Evolutionary conservation across 1,139 yeast genomes (phyloP), one percentile per base, ranked within the genome.

Genomic region (Suzukiozyma palmioleophila): DNA sequence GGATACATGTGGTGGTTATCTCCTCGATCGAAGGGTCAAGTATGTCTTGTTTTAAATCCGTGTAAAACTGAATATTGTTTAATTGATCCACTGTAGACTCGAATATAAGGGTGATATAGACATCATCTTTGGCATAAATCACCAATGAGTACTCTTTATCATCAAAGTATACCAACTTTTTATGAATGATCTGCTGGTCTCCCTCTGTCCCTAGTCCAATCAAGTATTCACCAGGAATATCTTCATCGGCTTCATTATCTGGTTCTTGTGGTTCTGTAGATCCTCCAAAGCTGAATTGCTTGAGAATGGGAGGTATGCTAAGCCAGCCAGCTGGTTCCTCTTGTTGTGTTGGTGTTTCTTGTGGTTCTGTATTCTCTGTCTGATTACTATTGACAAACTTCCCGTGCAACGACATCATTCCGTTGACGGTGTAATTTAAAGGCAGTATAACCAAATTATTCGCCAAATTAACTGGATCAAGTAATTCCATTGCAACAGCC

Each of bases 391-490:
- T 26, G 8, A 32, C 34, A 28, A 40, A 29, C 24, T 30, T 42
- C 11, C 39, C 41, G 6, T 52, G 46, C 12, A 57, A 34, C 21
- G 50, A 58, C 43, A 51, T 55, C 54, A 69, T 57, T 26, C 66
- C 65, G 38, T 57, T 64, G 38, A 69, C 56, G 0, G 75, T 68
- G 34, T 55, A 60, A 40, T 58, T 64, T 10, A 69, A 43, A 0
- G 76, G 75, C 62, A 57, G 66, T 10, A 68, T 60, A 8, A 69
- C 68, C 37, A 68, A 53, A 34, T 59, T 64, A 42, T 63, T 66
- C 2, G 75, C 64, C 16, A 68, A 46, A 38, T 52, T 61, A 5
- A 64, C 43, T 0, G 75, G 74, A 40, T 66, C 58, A 14, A 68
- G 49, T 33, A 63, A 42, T 12, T 62, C 68, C 14, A 60, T 43